Base-by-base conservation (phyloP, 768 basidiomycete species). In the Suillus tomentosus region DNA sequence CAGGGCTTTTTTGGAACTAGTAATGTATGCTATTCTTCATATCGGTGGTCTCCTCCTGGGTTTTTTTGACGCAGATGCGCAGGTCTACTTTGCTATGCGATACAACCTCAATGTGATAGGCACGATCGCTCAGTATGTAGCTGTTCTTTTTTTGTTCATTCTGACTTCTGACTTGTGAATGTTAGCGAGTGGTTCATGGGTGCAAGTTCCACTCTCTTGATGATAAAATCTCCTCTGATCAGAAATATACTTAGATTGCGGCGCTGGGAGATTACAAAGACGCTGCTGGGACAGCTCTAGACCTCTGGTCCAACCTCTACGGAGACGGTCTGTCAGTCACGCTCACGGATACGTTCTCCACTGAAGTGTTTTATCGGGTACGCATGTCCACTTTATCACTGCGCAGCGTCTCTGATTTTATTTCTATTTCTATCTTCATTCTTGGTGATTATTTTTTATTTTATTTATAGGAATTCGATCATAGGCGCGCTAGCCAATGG, bases 261-360 rank as follows among this genome's bases (percentile, higher is more conserved):
- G 95, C 96, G 1, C 69, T 94, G 68, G 84, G 83, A 68, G 95
- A 96, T 6, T 99, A 99, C 71, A 85, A 89, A 62, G 76, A 84
- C 45, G 88, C 88, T 22, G 94, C 97, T 72, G 77, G 80, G 0
- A 77, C 79, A 13, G 94, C 95, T 1, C 80, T 99, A 72, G 82
- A 89, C 50, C 83, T 93, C 59, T 99, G 97, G 97, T 92, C 98
- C 72, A 76, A 85, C 55, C 87, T 90, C 48, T 89, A 91, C 69
- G 77, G 79, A 5, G 68, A 78, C 39, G 65, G 70, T 24, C 77
- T 87, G 36, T 83, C 90, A 61, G 85, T 94, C 64, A 94, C 95
- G 22, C 79, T 98, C 40, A 97, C 97, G 15, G 97, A 99, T 77
- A 99, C 97, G 0, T 99, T 97, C 76, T 92, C 95, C 7, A 93